Evolutionary conservation across 2,329 filamentous ascomycete species (phyloP).

Genomic region (Epichloe festucae): DNA sequence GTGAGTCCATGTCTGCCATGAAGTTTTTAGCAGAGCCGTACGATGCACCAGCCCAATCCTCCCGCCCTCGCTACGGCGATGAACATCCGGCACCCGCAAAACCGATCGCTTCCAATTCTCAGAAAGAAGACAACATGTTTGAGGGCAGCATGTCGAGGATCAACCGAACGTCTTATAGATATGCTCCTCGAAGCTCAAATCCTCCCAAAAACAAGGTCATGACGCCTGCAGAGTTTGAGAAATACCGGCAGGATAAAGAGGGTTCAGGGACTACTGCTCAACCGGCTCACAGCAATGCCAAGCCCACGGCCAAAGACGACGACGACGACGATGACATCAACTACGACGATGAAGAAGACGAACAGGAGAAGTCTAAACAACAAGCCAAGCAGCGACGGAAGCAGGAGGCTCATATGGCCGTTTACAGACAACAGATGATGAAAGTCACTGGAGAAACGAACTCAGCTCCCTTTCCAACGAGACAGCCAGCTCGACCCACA

Average conservation of each 20-base stretch:
- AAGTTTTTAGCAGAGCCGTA: constrained; percentile 26
- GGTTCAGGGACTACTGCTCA: constrained; percentile 33
- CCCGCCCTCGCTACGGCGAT: constrained; percentile 27
- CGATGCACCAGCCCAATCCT: constrained; percentile 15
- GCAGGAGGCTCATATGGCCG: constrained; percentile 79
- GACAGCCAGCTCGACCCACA: constrained; percentile 35
- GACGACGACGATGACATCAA: constrained; percentile 51
- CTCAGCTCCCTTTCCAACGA: constrained; percentile 4
- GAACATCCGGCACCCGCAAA: constrained; percentile 19
- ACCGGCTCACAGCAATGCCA: constrained; percentile 18
- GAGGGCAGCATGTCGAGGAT: constrained; percentile 31
- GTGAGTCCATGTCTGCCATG: constrained; percentile 37
- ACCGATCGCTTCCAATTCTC: constrained; percentile 17
- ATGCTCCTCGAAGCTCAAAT: constrained; percentile 20
- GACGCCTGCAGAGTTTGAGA: constrained; percentile 80
- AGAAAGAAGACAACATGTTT: constrained; percentile 43
- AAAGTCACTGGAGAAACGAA: constrained; percentile 72
- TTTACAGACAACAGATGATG: constrained; percentile 94
- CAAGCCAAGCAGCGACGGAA: constrained; percentile 67
- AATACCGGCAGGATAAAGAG: constrained; percentile 62
- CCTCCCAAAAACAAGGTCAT: constrained; percentile 61
- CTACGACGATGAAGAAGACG: constrained; percentile 66
- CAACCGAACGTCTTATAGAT: constrained; percentile 23
- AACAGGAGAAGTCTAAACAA: constrained; percentile 60
- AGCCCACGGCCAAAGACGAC: constrained; percentile 39